Evolutionary conservation across 768 basidiomycete genomes (phyloP), one percentile per base, ranked within the genome.

Genomic region (Boletus rubropictus): DNA sequence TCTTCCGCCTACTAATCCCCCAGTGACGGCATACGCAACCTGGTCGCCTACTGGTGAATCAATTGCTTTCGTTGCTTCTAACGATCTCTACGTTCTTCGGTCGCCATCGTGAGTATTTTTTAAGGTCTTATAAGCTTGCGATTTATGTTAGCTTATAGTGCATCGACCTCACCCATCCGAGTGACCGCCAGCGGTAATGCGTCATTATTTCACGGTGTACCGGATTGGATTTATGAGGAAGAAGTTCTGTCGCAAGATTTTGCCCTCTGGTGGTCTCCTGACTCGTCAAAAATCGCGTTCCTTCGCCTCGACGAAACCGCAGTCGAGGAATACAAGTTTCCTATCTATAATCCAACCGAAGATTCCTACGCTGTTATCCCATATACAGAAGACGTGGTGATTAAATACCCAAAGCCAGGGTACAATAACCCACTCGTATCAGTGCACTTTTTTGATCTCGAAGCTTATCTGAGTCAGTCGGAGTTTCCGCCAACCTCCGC

Each of bases 171-270:
- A 12, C 71, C 83, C 9, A 84, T 94, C 41, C 83, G 85, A 9
- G 74, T 98, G 9, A 99, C 95, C 2, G 70, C 73, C 1, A 79
- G 83, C 12, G 96, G 96, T 0, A 88, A 85, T 42, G 75, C 80
- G 0, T 85, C 86, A 0, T 73, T 94, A 14, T 96, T 98, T 73
- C 82, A 97, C 58, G 96, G 96, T 7, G 87, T 96, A 2, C 89
- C 92, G 0, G 92, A 96, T 63, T 98, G 96, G 95, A 95, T 97
- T 5, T 94, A 94, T 65, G 92, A 95, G 64, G 91, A 95, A 61
- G 92, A 96, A 62, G 81, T 97, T 20, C 86, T 92, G 56, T 69
- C 75, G 3, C 61, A 69, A 32, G 80, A 92, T 60, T 81, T 65
- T 39, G 83, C 93, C 0, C 71, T 95, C 5, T 98, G 92, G 92